Conservation (phyloP, 352 stramenopile genomes). For the Pilasporangium apinafurcum region DNA sequence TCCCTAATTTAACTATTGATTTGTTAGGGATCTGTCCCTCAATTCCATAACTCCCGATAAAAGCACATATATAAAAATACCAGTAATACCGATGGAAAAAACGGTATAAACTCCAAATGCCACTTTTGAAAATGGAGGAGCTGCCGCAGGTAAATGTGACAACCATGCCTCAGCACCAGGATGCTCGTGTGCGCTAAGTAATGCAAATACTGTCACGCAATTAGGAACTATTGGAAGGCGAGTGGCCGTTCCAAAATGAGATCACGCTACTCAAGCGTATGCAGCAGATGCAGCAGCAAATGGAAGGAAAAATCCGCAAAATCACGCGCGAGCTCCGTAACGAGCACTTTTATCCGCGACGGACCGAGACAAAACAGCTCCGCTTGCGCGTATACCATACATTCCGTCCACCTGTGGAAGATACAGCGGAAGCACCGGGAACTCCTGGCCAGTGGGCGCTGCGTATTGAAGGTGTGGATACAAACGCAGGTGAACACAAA, state of each 20-base stretch:
- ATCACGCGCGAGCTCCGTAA: slow-evolving; percentile 54
- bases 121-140: not conserved
- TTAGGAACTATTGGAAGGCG: slow-evolving; percentile 41
- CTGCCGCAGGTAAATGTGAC: slow-evolving; percentile 1
- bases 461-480: slow-evolving; percentile 49
- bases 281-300: slow-evolving; percentile 25
- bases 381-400: slow-evolving; percentile 57
- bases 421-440: slow-evolving; percentile 16
- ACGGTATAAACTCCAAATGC: too few relatives aligned
- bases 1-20: too few relatives aligned
- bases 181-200: not conserved
- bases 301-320: slow-evolving; percentile 34
- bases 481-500: slow-evolving; percentile 13
- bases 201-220: not conserved
- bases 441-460: slow-evolving; percentile 53
- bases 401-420: slow-evolving; percentile 37
- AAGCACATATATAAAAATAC: too few relatives aligned
- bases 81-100: too few relatives aligned
- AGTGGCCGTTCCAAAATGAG: slow-evolving; percentile 51
- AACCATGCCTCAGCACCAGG: not conserved
- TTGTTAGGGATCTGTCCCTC: too few relatives aligned
- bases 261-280: slow-evolving; percentile 49
- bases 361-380: slow-evolving; percentile 54
- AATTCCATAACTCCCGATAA: too few relatives aligned
- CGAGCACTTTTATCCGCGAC: slow-evolving; percentile 47